A percentile compares a stretch with the other conserved stretches of the same genome.
Conservation (phyloP, 257 asterid species). For the Salvia splendens region DNA sequence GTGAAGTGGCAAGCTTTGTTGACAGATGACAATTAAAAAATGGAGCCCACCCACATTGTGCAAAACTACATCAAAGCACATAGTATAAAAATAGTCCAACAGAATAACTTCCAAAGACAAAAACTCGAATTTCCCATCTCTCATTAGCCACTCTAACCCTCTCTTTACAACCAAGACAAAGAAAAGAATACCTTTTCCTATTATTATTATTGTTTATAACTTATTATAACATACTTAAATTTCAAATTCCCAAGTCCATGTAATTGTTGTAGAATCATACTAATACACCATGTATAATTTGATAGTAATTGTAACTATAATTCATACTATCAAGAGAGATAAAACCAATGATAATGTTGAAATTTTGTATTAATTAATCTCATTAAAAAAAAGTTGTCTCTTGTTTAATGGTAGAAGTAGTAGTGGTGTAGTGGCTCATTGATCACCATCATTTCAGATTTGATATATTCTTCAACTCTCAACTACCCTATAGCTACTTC, state of each 20-base stretch:
- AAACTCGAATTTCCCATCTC: conserved; percentile 32
- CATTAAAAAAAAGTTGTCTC: neutral
- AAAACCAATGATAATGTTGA: neutral
- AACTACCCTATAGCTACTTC: conserved; percentile 43
- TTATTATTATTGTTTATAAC: neutral
- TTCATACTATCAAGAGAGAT: neutral
- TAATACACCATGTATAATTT: no score
- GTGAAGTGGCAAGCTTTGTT: conserved; percentile 28
- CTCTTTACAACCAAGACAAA: conserved; percentile 28
- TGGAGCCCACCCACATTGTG: conserved; percentile 30
- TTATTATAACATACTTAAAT: neutral
- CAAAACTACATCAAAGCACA: conserved; percentile 14
- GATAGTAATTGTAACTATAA: no score
- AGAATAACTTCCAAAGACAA: conserved; percentile 36
- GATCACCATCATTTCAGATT: conserved; percentile 35
- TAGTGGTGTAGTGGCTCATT: conserved; percentile 2
- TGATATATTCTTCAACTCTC: conserved; percentile 43
- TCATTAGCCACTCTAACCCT: conserved; percentile 18
- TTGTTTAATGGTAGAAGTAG: conserved; percentile 22
- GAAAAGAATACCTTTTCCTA: conserved; percentile 5
- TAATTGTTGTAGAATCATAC: neutral
- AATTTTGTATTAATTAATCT: neutral
- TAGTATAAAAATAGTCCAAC: conserved; percentile 26
- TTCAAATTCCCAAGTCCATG: neutral
- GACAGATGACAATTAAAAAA: conserved; percentile 24